Evolutionary conservation across 345 rosid genomes (phyloP), one percentile per base, ranked within the genome.

Genomic region (Eutrema japonicum): DNA sequence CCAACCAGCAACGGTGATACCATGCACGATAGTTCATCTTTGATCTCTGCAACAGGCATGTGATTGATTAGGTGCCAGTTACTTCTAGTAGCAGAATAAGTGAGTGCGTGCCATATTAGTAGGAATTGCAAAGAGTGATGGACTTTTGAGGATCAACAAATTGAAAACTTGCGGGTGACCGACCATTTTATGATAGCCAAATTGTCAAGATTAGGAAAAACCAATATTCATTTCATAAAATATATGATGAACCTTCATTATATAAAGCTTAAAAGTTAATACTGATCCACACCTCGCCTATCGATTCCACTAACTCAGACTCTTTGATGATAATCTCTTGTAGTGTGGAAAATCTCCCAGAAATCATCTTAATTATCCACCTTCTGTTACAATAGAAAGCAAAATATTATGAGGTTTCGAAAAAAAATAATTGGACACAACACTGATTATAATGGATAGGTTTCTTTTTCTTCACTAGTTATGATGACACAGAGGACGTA

Each of bases 1-100:
- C 97, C 78, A 90, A 74, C 94, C 99, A 95, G 86, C 94, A 85
- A n/a, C 98, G 92, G 71, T 95, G 99, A 82, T 90, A 90, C 98
- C 99, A 95, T 56, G 98, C 99, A 56, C 96, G 92, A 33, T 90
- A 95, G 64, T 95, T 95, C 99, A 95, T 92, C 80, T 95, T 92
- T 77, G 89, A 92, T 78, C 88, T 86, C 99, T 95, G 89, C 55
- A 80, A 76, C 60, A 56, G 41, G 13, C 14, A 37, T 12, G 50
- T 13, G 38, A 10, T 10, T 46, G 47, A 48, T 50, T 29, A 79
- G 42, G 64, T 52, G 32, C 3, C 33, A 46, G 33, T 27, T 64
- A 47, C 8, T 47, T 55, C 8, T n/a, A 2, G 13, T 10, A 36
- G 50, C 35, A 45, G 33, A 45, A 3, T 7, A 71, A 12, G 22